Base-by-base conservation (phyloP, 2,329 filamentous ascomycete species). In the Ophiosphaerella narmari region DNA sequence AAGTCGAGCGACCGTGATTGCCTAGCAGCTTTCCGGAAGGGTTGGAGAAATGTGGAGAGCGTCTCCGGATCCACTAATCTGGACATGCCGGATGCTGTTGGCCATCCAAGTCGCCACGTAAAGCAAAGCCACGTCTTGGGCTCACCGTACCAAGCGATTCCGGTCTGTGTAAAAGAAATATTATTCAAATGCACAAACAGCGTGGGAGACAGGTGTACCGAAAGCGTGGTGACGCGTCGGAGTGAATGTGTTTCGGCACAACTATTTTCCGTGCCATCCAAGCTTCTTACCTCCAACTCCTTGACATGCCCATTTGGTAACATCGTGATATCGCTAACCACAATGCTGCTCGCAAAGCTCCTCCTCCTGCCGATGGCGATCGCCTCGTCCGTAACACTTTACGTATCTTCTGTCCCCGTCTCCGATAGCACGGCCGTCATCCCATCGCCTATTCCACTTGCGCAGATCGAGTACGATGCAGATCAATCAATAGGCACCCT, bases 371-470 rank as follows among this genome's bases (percentile, higher is more conserved):
- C 74, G 14, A 44, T 73, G 46, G 70, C 75, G 45, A 52, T 72
- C 60, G 68, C 75, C 32, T 72, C 70, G n/a, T 64, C 68, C 13
- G 62, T 73, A 14, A 72, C 70, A 9, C 57, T 73, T 38, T 73
- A 71, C 52, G 60, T 70, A 76, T 93, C 97, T 78, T 92, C 94
- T 35, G 83, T 99, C 60, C 86, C 91, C 57, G 90, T 88, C 71
- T 95, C 92, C 56, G 89, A 87, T 71, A 87, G 91, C 69, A 95
- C 58, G 23, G 60, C 66, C 43, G 53, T 66, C 32, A 57, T 69
- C 35, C 60, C 70, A 46, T 72, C 72, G 29, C 69, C 76, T 16
- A 65, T 71, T 36, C 68, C 71, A 26, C 71, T 78, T 48, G 75
- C 76, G 41, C 72, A 75, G 48, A 72, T 79, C 58, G 67, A 75